A percentile compares a stretch with the other conserved stretches of the same genome.
Evolutionary conservation across 805 yeast species (phyloP).

Genomic region (Scheffersomyces spartinae): DNA sequence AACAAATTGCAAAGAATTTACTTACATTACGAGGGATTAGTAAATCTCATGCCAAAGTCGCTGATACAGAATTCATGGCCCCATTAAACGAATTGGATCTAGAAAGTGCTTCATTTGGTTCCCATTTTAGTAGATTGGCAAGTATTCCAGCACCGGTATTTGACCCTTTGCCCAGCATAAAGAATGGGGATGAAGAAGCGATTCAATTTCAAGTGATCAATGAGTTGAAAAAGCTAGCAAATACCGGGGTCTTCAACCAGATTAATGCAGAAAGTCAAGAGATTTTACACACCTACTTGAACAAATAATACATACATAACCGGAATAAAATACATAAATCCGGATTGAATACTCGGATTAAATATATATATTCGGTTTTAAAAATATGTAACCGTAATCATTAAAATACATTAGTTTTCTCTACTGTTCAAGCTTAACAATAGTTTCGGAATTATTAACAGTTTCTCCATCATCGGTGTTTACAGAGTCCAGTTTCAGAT

Average conservation of each 20-base stretch:
- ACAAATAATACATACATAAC: no score
- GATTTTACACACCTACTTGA: no score
- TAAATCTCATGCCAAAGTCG: no score
- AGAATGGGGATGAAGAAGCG: conserved; percentile 18
- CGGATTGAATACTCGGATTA: no score
- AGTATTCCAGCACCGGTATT: conserved; percentile 47
- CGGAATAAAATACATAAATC: no score
- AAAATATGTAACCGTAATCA: no score
- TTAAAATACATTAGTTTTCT: no score
- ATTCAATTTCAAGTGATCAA: conserved; percentile 16
- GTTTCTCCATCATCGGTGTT: no score
- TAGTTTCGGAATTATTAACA: no score
- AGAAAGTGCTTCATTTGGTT: conserved; percentile 72
- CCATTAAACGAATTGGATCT: conserved; percentile 38
- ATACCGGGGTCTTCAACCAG: conserved; percentile 14
- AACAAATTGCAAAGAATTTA: conserved; percentile 21
- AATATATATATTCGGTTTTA: no score
- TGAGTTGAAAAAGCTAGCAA: conserved; percentile 16
- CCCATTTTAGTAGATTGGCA: conserved; percentile 65
- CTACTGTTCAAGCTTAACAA: no score
- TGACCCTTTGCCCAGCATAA: conserved; percentile 59
- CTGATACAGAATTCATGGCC: conserved; percentile 9
- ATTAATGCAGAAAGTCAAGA: conserved; percentile 11
- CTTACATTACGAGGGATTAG: conserved; percentile 16
- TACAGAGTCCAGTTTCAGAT: no score